Evolutionary conservation across 129 eudicot genomes (phyloP).

Genomic region (Chrysanthemum seticuspe): DNA sequence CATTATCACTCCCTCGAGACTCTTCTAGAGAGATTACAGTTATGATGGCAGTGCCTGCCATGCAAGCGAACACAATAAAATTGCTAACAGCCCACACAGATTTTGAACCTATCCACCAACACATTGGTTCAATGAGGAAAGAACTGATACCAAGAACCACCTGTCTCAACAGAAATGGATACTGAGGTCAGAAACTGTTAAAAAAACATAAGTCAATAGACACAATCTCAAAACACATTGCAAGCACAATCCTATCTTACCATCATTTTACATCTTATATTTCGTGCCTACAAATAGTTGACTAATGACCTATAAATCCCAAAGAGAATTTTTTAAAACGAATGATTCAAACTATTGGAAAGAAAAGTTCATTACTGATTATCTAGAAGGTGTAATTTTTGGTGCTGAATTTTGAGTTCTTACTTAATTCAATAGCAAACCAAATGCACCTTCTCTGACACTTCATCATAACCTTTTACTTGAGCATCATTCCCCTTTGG

Average conservation of each 20-base stretch:
- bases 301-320: not conserved
- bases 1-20: no score
- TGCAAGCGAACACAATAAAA: conserved; percentile 82
- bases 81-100: conserved; percentile 88
- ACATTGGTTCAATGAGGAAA: conserved; percentile 86
- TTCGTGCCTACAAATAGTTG: not conserved
- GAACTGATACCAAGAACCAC: conserved; percentile 88
- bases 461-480: no score
- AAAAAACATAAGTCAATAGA: not conserved
- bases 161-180: conserved; percentile 34
- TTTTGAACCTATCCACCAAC: conserved; percentile 74
- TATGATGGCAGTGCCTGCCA: conserved; percentile 92
- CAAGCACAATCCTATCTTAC: conserved; percentile 6
- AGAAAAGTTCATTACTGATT: not conserved
- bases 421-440: conserved; percentile 98
- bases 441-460: conserved; percentile 99
- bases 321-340: not conserved
- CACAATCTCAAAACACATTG: conserved; percentile 9
- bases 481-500: no score
- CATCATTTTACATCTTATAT: not conserved
- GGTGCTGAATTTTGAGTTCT: conserved; percentile 59
- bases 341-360: not conserved
- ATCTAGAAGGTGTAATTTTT: conserved; percentile 4
- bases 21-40: no score
- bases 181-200: conserved; percentile 2